Conservation (phyloP, 169 alveolate genomes). For the Plasmodium sp. region DNA sequence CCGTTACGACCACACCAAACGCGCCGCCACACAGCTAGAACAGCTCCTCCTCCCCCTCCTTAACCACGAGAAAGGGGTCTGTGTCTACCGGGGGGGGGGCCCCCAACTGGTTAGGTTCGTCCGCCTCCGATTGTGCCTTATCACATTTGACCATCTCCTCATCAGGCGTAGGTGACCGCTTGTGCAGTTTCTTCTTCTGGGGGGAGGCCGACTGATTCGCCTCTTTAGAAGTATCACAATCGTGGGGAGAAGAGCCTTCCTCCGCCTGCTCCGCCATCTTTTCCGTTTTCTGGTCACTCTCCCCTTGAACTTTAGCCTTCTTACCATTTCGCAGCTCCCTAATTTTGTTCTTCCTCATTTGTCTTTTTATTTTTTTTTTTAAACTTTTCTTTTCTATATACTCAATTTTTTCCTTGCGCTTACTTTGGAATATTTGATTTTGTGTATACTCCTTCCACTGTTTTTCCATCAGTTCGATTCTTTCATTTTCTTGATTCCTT, state of each 20-base stretch:
- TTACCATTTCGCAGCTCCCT: conserved; percentile 19
- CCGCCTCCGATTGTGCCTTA: not conserved
- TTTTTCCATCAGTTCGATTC: conserved; percentile 76
- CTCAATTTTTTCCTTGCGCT: conserved; percentile 74
- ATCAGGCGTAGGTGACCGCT: not conserved
- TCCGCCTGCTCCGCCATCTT: not conserved
- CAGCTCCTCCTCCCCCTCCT: conserved; percentile 62
- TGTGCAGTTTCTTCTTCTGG: not conserved
- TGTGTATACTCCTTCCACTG: conserved; percentile 78
- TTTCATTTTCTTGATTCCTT: conserved; percentile 75
- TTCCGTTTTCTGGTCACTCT: not conserved
- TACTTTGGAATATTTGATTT: conserved; percentile 78
- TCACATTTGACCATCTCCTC: not conserved
- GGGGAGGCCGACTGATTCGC: not conserved
- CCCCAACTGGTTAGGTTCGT: not conserved
- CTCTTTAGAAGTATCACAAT: not conserved
- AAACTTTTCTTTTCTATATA: conserved; percentile 74
- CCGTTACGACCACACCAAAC: not conserved
- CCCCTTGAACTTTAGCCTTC: conserved; percentile 6
- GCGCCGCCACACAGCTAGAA: conserved; percentile 1
- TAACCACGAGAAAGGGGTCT: conserved; percentile 32
- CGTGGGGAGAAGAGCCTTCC: not conserved
- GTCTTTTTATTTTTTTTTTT: conserved; percentile 76
- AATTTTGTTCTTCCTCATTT: conserved; percentile 73
- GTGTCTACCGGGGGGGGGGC: conserved; percentile 13